Base-by-base conservation (phyloP, 495 filamentous ascomycete genomes). In the Daldinia grandis region DNA sequence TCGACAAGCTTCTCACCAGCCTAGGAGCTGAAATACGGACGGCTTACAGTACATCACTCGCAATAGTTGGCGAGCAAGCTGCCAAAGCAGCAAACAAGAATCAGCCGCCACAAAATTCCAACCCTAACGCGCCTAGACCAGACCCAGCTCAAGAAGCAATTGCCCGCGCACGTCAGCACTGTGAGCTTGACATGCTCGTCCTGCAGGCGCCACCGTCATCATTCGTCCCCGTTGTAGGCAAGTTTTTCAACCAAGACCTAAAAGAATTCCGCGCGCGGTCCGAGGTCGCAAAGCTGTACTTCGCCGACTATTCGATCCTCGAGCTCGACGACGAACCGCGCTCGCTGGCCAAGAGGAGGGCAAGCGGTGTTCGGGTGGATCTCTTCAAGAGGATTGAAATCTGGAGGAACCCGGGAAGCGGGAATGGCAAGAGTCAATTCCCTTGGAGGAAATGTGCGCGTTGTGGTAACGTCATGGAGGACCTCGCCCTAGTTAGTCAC, bases 381-480 rank as follows among this genome's bases (percentile, higher is more conserved):
- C 76, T 83, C 10, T 84, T 85, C 51, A 84, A 76, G 63, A 66
- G 79, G 30, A 37, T 69, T 30, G 71, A 66, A 19, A 69, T 77
- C 30, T 60, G 27, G 40, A 44, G 38, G 58, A 62, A 44, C 47
- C 42, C 62, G 54, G 66, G 65, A 30, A 28, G 50, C 31, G 59
- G 49, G 37, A 58, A 68, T 14, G 62, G 50, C 27, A 71, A 61
- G n/a, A 12, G 54, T 42, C 65, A 58, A 33, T 66, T 73, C 17
- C 71, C 78, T 38, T 87, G 85, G 81, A 82, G 88, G 58, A 76
- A 81, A 38, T 92, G 90, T 69, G 83, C 85, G 17, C 78, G 89
- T 56, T 92, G 90, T 73, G 84, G 82, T 1, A 81, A 83, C 24
- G 82, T 89, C 17, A 90, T 88, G 87, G 90, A 90, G 76, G 90